Base-by-base conservation (phyloP, 805 yeast genomes). In the Wickerhamiella azyma region DNA sequence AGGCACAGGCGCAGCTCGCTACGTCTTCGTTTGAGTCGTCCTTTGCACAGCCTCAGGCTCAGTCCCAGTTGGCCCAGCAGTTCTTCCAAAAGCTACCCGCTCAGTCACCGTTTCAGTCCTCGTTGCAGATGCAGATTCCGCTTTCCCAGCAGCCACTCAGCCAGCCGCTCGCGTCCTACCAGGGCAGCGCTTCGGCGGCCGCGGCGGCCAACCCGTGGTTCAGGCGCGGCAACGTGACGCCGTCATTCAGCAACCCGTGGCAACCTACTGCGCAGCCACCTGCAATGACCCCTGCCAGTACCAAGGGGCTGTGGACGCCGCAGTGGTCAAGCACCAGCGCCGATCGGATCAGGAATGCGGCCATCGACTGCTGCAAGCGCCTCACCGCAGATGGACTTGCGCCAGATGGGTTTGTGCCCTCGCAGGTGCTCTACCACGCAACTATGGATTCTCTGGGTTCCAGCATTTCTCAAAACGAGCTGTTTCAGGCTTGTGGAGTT, bases 361-460 rank as follows among this genome's bases (percentile, higher is more conserved):
- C 62, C 3, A 44, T 53, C 17, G 9, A 26, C 3, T 47, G 59
- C 33, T 61, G 59, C 47, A 43, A 47, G 26, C 45, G 44, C 3
- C 48, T 56, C 17, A 45, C 46, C 13, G 26, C 45, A 14, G 56
- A 51, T 11, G 58, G 59, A 3, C 50, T 53, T 32, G 56, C 59
- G 1, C 52, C 50, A 3, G 65, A 61, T 38, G 64, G 65, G n/a
- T 61, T 49, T 40, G 59, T 62, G 8, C 63, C 65, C 1, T 55
- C 59, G 2, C 65, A 58, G 42, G 58, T 54, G 9, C 53, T 62
- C n/a, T 61, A 51, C 45, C 62, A 60, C 26, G 52, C 59, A 2
- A 52, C 64, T 0, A 47, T 47, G 21, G 50, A 55, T 16, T 39
- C 48, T 7, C 49, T 50, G 38, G 56, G 51, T 9, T 45, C 44